phyloP scores from a whole-genome alignment of 495 filamentous ascomycete genomes.

The Lophium mytilinum region DNA sequence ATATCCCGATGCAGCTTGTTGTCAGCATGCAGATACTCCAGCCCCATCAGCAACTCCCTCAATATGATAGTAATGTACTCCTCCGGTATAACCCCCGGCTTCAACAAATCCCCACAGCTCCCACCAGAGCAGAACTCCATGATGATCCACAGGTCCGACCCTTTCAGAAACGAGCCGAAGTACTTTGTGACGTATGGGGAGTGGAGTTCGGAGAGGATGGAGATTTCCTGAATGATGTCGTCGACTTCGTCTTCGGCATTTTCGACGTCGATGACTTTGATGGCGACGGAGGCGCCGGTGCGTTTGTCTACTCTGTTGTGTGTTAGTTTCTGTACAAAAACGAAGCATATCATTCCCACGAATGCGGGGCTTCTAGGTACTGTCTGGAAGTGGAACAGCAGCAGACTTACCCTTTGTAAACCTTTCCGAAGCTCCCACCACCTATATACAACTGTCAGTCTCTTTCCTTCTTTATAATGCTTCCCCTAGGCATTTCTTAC shows the following conservation, averaged over 20 bases:
- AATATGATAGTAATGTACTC: conserved; percentile 93
- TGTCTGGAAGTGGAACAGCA: too few relatives aligned
- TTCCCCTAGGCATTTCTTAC: conserved; percentile 36
- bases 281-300: conserved; percentile 79
- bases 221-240: conserved; percentile 97
- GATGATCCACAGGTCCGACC: conserved; percentile 94
- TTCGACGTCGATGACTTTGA: conserved; percentile 97
- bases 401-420: conserved; percentile 74
- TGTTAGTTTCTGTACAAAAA: conserved; percentile 27
- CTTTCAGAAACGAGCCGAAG: conserved; percentile 90
- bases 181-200: conserved; percentile 96
- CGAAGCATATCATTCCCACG: conserved; percentile 12
- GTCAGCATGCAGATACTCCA: conserved; percentile 90
- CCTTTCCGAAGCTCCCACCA: conserved; percentile 90
- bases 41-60: conserved; percentile 75
- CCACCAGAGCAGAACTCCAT: conserved; percentile 95
- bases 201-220: conserved; percentile 87
- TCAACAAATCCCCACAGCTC: conserved; percentile 84
- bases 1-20: conserved; percentile 96
- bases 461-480: not conserved
- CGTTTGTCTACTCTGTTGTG: conserved; percentile 67
- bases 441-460: conserved; percentile 33
- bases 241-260: conserved; percentile 97
- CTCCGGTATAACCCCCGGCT: conserved; percentile 84
- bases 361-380: too few relatives aligned